Conservation (phyloP, 108 stramenopile genomes). For the Seminavis robusta region DNA sequence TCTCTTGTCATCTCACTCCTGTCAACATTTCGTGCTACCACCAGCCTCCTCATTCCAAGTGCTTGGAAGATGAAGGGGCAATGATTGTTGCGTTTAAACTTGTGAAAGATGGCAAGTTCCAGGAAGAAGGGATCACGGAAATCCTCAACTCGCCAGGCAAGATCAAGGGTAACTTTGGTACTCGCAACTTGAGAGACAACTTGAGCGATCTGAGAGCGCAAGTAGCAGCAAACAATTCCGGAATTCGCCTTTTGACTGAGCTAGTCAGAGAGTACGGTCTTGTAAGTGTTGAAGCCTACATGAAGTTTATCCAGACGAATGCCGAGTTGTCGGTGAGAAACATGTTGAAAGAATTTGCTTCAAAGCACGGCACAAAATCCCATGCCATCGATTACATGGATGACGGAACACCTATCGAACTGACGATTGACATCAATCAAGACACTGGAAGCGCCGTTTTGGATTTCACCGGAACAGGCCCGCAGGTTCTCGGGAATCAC, state of each 20-base stretch:
- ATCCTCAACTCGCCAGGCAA: slow-evolving; percentile 86
- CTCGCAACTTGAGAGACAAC: slow-evolving; percentile 93
- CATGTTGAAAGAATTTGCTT: slow-evolving; percentile 88
- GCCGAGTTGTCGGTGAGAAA: slow-evolving; percentile 91
- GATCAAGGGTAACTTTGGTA: slow-evolving; percentile 75
- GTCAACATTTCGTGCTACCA: too few species aligned
- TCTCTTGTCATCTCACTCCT: slow-evolving; percentile 83
- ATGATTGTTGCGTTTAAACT: slow-evolving; percentile 98
- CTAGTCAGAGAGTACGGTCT: slow-evolving; percentile 89
- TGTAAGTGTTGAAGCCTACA: slow-evolving; percentile 90
- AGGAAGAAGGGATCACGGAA: slow-evolving; percentile 92
- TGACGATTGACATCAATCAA: slow-evolving; percentile 86
- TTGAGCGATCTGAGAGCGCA: slow-evolving; percentile 95
- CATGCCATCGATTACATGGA: slow-evolving; percentile 94
- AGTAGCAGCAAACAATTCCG: slow-evolving; percentile 97
- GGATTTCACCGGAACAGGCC: slow-evolving; percentile 97
- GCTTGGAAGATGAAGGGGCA: slow-evolving; percentile 93
- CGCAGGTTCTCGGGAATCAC: slow-evolving; percentile 93
- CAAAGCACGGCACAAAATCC: slow-evolving; percentile 50
- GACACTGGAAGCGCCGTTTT: slow-evolving; percentile 79
- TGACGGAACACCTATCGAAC: slow-evolving; percentile 93
- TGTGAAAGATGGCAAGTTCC: slow-evolving; percentile 88
- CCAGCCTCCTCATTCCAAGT: slow-evolving; percentile 89
- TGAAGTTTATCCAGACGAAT: slow-evolving; percentile 95
- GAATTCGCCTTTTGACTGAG: slow-evolving; percentile 80